Conservation (phyloP, 1,139 yeast genomes). For the Tardiomyces digboiensis region DNA sequence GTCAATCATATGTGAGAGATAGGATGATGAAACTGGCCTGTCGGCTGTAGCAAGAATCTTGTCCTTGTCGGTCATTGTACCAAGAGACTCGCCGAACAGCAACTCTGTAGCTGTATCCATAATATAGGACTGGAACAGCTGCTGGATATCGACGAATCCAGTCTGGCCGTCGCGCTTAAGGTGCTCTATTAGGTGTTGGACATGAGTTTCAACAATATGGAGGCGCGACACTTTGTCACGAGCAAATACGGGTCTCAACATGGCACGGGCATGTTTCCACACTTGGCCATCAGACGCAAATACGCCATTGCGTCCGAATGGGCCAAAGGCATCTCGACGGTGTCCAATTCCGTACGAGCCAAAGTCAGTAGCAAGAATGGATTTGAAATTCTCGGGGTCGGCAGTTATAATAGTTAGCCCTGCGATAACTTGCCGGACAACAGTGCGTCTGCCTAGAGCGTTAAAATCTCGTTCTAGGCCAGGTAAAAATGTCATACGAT, state of each 20-base stretch:
- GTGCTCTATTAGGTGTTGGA: conserved; percentile 31
- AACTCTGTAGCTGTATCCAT: conserved; percentile 49
- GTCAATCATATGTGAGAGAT: too few relatives aligned
- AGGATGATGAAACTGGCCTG: neutral
- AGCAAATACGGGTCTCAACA: conserved; percentile 50
- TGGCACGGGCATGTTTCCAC: conserved; percentile 50
- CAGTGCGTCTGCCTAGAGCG: too few relatives aligned
- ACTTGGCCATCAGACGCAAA: conserved; percentile 45
- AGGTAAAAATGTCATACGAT: neutral
- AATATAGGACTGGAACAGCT: conserved; percentile 39
- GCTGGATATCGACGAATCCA: conserved; percentile 35
- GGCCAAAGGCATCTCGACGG: conserved; percentile 34
- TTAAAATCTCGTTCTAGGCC: too few relatives aligned
- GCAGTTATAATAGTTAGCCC: conserved; percentile 26
- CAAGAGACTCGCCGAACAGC: conserved; percentile 35
- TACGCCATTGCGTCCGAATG: conserved; percentile 45
- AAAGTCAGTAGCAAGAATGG: conserved; percentile 31
- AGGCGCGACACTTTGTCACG: conserved; percentile 46
- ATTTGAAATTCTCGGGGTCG: conserved; percentile 38
- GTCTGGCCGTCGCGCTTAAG: conserved; percentile 17
- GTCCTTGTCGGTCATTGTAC: conserved; percentile 32
- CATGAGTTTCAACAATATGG: conserved; percentile 37
- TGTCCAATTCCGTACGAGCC: conserved; percentile 41
- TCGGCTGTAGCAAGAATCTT: conserved; percentile 25
- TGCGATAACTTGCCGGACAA: neutral